These are phyloP conservation scores for Aspergillus floridensis DNA, from an alignment of 2,329 filamentous ascomycete genomes.

Conservation along the genomic window DNA sequence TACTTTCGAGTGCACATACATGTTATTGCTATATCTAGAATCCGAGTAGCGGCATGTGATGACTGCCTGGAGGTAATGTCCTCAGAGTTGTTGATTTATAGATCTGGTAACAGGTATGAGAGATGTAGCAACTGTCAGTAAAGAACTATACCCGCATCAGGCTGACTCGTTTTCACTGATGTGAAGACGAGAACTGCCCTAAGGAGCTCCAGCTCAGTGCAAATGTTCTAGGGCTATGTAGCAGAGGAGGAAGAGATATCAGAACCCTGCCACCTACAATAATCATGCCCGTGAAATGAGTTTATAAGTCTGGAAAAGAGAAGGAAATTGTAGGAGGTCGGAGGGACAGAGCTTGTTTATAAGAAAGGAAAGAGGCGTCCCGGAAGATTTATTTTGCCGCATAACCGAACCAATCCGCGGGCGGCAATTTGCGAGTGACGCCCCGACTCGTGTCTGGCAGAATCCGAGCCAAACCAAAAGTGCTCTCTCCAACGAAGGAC, in stretches of 20 bases:
- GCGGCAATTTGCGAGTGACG: conserved; percentile 39
- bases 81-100: too few relatives aligned
- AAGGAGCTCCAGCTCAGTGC: conserved; percentile 66
- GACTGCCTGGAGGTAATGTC: too few relatives aligned
- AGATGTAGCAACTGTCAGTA: conserved; percentile 64
- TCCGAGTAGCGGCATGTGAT: too few relatives aligned
- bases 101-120: not conserved
- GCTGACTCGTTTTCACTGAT: conserved; percentile 14
- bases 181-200: conserved; percentile 39
- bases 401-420: conserved; percentile 38
- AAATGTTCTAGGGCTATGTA: conserved; percentile 60
- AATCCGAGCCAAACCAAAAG: conserved; percentile 30
- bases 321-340: conserved; percentile 21
- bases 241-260: conserved; percentile 57
- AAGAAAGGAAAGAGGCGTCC: conserved; percentile 21
- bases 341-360: conserved; percentile 9
- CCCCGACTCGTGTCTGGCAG: conserved; percentile 30
- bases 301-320: conserved; percentile 43
- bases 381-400: conserved; percentile 33
- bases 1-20: too few relatives aligned
- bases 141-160: conserved; percentile 62
- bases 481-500: conserved; percentile 24
- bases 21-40: too few relatives aligned
- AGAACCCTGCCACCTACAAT: conserved; percentile 60
- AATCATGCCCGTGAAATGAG: conserved; percentile 58